Base-by-base conservation (phyloP, 768 basidiomycete genomes). In the Daedaleopsis sinensis region DNA sequence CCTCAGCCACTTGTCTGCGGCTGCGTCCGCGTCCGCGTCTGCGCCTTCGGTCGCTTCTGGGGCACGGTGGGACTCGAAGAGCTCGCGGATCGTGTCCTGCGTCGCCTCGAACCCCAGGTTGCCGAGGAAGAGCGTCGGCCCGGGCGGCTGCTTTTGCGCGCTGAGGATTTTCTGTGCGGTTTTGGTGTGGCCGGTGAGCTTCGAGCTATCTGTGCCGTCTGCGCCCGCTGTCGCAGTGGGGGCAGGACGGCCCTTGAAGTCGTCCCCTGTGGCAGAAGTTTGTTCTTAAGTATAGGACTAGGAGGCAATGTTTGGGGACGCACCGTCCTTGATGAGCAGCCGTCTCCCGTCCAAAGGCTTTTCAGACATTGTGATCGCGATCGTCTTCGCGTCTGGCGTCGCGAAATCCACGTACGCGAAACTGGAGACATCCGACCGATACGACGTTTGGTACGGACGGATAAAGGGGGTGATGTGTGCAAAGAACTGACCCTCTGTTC, bases 361-460 rank as follows among this genome's bases (percentile, higher is more conserved):
- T 73, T 99, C 97, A 5, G 94, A 93, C 46, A 90, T 77, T 4
- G 85, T 79, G 63, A 98, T 90, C 35, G 95, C 96, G 46, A 82
- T 77, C 4, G 69, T 70, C 70, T 96, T 92, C 13, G 84, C 87
- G 36, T 94, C 92, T 0, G 82, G 76, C 1, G 88, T 88, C 3
- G 86, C 82, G 72, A 98, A 97, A 76, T 98, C 96, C 60, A 98
- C 91, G 77, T 98, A 98, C 39, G 97, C 97, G 73, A 94, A 99
- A 42, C 96, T 98, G 16, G 11, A 18, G 54, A 36, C 44, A n/a
- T 39, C 23, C 36, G 62, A 48, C 55, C 66, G 67, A 71, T 66
- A 21, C 54, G 62, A 58, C 37, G 62, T 35, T 21, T 48, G 18
- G 35, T 49, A 36, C 9, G 8, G 35, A 38, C 37, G 6, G 37